These are phyloP conservation scores for Myriosclerotinia curreyana DNA, from an alignment of 2,329 filamentous ascomycete genomes.

Conservation along the genomic window DNA sequence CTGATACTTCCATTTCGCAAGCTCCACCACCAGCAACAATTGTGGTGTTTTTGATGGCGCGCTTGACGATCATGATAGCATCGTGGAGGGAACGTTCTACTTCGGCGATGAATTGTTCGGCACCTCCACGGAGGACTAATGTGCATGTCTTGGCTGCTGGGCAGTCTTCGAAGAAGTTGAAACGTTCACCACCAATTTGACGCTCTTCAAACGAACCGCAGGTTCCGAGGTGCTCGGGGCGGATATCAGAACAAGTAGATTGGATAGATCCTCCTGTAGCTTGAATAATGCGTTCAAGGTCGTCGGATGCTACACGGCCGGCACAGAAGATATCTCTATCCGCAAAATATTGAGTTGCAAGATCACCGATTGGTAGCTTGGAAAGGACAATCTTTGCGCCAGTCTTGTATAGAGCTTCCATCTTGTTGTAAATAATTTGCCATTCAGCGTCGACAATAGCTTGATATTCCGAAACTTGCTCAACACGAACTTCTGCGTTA, in stretches of 20 bases:
- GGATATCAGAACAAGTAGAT: slow-evolving; percentile 95
- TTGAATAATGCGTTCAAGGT: slow-evolving; percentile 94
- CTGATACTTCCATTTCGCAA: slow-evolving; percentile 93
- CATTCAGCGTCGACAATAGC: slow-evolving; percentile 98
- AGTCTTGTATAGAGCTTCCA: slow-evolving; percentile 89
- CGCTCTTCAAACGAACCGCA: slow-evolving; percentile 92
- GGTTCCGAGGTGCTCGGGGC: slow-evolving; percentile 80
- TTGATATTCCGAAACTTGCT: slow-evolving; percentile 98
- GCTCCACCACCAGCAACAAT: slow-evolving; percentile 96
- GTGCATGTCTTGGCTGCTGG: slow-evolving; percentile 96
- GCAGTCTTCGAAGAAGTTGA: slow-evolving; percentile 98
- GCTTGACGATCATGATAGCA: slow-evolving; percentile 99
- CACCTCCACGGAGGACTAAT: slow-evolving; percentile 87
- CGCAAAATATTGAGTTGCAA: slow-evolving; percentile 97
- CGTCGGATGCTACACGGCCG: slow-evolving; percentile 83
- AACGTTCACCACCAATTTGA: slow-evolving; percentile 94
- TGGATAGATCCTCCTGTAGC: slow-evolving; percentile 90
- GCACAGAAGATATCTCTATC: slow-evolving; percentile 98
- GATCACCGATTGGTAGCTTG: slow-evolving; percentile 94
- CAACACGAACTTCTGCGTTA: slow-evolving; percentile 95
- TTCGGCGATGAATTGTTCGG: slow-evolving; percentile 98
- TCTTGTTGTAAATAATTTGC: slow-evolving; percentile 99
- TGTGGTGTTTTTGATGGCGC: slow-evolving; percentile 87
- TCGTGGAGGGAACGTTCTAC: slow-evolving; percentile 97
- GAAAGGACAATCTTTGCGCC: slow-evolving; percentile 96